Evolutionary conservation across 2,329 filamentous ascomycete species (phyloP).

Genomic region (Venturia aucupariae): DNA sequence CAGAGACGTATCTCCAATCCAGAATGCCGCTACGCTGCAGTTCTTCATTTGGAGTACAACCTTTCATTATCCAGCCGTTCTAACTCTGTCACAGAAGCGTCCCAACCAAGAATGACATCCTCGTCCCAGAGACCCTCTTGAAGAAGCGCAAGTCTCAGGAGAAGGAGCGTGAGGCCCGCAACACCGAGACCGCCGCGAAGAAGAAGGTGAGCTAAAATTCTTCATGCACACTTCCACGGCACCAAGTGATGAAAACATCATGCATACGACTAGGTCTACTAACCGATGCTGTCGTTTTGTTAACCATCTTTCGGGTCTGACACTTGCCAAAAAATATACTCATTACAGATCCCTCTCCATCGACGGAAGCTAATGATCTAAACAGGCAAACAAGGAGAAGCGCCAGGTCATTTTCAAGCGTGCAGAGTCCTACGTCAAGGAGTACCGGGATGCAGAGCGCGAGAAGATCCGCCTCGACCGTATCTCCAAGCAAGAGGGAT

Average conservation of each 20-base stretch:
- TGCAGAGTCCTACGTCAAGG: slow-evolving; percentile 98
- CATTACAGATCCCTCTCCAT: slow-evolving; percentile 25
- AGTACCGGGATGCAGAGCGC: slow-evolving; percentile 96
- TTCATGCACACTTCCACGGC: slow-evolving; percentile 15
- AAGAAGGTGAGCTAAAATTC: slow-evolving; percentile 64
- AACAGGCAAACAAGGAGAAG: slow-evolving; percentile 96
- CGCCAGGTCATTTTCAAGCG: slow-evolving; percentile 98
- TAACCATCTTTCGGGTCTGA: slow-evolving; percentile 99
- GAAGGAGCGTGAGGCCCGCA: slow-evolving; percentile 90
- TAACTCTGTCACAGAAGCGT: slow-evolving; percentile 64
- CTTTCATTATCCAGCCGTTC: slow-evolving; percentile 68
- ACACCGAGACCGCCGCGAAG: slow-evolving; percentile 71
- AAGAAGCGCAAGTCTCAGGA: slow-evolving; percentile 99
- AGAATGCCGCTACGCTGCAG: slow-evolving; percentile 93
- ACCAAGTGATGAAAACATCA: slow-evolving; percentile 74
- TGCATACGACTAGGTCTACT: slow-evolving; percentile 79
- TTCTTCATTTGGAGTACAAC: slow-evolving; percentile 80
- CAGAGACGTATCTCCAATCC: slow-evolving; percentile 46
- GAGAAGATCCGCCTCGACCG: slow-evolving; percentile 94
- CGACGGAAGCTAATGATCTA: slow-evolving; percentile 20
- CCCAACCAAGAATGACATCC: slow-evolving; percentile 87
- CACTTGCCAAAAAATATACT: slow-evolving; percentile 22
- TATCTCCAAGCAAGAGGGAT: slow-evolving; percentile 82
- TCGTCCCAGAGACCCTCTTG: slow-evolving; percentile 97
- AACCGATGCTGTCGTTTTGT: slow-evolving; percentile 96